Conservation (phyloP, 306 rosid species). For the Inga leiocalycina region DNA sequence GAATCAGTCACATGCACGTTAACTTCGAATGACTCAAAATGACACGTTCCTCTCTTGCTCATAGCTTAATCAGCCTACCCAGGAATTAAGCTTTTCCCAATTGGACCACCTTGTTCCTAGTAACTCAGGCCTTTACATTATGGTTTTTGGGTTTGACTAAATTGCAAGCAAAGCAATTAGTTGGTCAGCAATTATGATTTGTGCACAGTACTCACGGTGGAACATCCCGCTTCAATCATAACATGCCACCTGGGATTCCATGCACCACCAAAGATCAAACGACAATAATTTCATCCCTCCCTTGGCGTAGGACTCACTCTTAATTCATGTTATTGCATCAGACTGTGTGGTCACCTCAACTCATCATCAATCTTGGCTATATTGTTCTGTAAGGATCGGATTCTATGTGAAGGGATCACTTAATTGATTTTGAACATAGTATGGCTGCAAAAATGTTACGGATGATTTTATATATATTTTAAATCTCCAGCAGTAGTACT, state of each 20-base stretch:
- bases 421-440: background rate
- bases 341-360: background rate
- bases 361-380: background rate
- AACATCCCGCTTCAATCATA: background rate
- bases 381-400: background rate
- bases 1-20: constrained; percentile 33
- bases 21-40: constrained; percentile 22
- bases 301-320: background rate
- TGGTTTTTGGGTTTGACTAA: constrained; percentile 23
- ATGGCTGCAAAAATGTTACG: background rate
- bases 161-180: constrained; percentile 28
- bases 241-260: constrained; percentile 16
- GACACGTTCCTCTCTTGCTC: background rate
- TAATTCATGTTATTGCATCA: background rate
- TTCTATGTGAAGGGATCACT: background rate
- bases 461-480: background rate
- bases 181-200: background rate
- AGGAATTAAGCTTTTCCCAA: background rate
- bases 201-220: background rate
- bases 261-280: background rate
- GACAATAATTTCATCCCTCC: background rate
- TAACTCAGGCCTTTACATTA: constrained; percentile 3
- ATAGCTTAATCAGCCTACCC: background rate
- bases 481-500: background rate
- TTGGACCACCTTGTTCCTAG: constrained; percentile 7